Conservation (phyloP, 2,329 filamentous ascomycete species). For the Epichloe sylvatica region DNA sequence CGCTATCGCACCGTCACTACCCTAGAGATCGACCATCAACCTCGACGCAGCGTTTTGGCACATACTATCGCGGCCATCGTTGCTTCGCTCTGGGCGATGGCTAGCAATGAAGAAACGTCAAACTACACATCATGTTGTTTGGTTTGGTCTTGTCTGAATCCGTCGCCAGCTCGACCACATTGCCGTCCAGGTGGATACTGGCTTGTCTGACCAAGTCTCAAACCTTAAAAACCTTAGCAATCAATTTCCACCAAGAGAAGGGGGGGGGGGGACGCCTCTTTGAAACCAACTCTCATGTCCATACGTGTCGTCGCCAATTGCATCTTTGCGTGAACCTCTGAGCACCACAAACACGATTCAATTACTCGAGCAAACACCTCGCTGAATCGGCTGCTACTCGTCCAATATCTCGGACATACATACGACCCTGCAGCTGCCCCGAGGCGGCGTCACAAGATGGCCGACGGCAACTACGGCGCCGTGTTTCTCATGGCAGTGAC, state of each 20-base stretch:
- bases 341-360: too few relatives aligned
- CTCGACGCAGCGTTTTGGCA: too few relatives aligned
- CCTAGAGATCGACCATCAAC: too few relatives aligned
- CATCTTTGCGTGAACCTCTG: background rate
- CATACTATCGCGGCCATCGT: too few relatives aligned
- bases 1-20: background rate
- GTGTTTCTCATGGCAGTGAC: constrained; percentile 30
- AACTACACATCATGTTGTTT: too few relatives aligned
- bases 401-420: too few relatives aligned
- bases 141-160: too few relatives aligned
- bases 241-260: too few relatives aligned
- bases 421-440: too few relatives aligned
- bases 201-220: background rate
- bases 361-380: too few relatives aligned
- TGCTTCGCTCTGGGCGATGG: too few relatives aligned
- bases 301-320: background rate
- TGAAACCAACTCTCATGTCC: background rate
- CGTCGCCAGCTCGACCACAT: background rate
- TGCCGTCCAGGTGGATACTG: background rate
- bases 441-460: background rate
- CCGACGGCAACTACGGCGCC: constrained; percentile 13
- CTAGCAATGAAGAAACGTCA: background rate
- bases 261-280: background rate
- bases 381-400: too few relatives aligned
- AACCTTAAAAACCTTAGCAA: background rate